Percentiles rank a stretch among this genome's conserved stretches.
These are phyloP conservation scores for Alternaria gaisen DNA, from an alignment of 2,329 filamentous ascomycete species.

Conservation along the genomic window DNA sequence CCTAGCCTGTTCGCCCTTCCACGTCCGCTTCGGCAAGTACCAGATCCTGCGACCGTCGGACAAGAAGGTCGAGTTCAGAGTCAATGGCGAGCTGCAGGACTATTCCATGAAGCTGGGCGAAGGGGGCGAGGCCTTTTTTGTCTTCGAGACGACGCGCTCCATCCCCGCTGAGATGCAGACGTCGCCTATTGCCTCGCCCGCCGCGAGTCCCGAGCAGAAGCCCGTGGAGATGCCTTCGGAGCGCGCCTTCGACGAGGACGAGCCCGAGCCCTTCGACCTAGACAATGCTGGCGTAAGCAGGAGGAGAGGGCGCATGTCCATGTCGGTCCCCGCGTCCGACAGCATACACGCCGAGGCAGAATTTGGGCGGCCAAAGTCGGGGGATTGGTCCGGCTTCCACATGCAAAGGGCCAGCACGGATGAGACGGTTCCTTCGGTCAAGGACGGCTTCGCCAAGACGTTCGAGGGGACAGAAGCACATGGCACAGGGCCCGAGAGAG, in stretches of 20 bases:
- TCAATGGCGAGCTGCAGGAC: slow-evolving; percentile 90
- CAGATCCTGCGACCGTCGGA: slow-evolving; percentile 92
- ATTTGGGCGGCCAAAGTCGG: slow-evolving; percentile 39
- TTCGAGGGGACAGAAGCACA: slow-evolving; percentile 27
- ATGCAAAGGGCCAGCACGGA: slow-evolving; percentile 62
- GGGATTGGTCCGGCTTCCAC: slow-evolving; percentile 48
- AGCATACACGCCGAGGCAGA: slow-evolving; percentile 26
- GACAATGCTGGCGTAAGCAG: slow-evolving; percentile 54
- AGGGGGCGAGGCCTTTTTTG: slow-evolving; percentile 97
- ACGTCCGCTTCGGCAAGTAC: slow-evolving; percentile 99
- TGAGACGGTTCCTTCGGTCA: slow-evolving; percentile 59
- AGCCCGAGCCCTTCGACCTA: slow-evolving; percentile 75
- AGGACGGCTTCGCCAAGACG: slow-evolving; percentile 48
- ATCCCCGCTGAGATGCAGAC: slow-evolving; percentile 96
- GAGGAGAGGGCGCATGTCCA: slow-evolving; percentile 42
- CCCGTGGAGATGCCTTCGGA: slow-evolving; percentile 56
- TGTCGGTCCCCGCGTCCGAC: slow-evolving; percentile 39
- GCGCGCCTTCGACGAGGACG: slow-evolving; percentile 69
- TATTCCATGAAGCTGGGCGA: slow-evolving; percentile 99
- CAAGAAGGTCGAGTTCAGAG: slow-evolving; percentile 98
- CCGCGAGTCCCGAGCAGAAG: slow-evolving; percentile 78
- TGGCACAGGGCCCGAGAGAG: slow-evolving; percentile 37
- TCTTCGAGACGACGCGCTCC: slow-evolving; percentile 91
- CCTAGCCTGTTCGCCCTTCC: slow-evolving; percentile 93
- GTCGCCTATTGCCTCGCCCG: slow-evolving; percentile 89